Base-by-base conservation (phyloP, 768 basidiomycete genomes). In the Rubroboletus satanas region DNA sequence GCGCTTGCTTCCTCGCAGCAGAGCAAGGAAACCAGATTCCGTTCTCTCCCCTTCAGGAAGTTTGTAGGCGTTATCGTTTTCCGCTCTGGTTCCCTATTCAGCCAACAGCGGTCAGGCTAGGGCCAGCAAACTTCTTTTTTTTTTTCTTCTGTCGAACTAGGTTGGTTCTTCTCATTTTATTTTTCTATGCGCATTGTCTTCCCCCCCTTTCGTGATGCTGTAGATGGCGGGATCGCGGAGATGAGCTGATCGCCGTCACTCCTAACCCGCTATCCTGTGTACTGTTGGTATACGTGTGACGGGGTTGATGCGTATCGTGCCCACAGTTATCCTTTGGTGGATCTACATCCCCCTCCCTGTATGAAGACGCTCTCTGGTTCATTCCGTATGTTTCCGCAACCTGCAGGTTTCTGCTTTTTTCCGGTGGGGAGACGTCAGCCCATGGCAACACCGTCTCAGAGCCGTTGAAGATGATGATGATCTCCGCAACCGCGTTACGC, bases 211-310 rank as follows among this genome's bases (percentile, higher is more conserved):
- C 42, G 57, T 46, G 45, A 53, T 54, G 54, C 58, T 68, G 59
- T 61, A 23, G 59, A 17, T 52, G 28, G 39, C 23, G 51, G 45
- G n/a, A 29, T 39, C 14, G 49, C 64, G 67, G 67, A 69, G 50
- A 69, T 67, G 67, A 64, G 51, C 12, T 60, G 66, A 64, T 67
- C 56, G 58, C 67, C 66, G 64, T 61, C 38, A 15, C 64, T 58
- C 66, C 66, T 68, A 58, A 60, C 35, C 5, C 36, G 2, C 11
- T 11, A 54, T 54, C 59, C 56, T 66, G 54, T 63, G 61, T 46
- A 31, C 6, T 2, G 54, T 26, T 55, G 59, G 59, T 32, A 35
- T 47, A 31, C 41, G 52, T 29, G 52, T 45, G 41, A 59, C 54
- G 55, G 55, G 46, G 45, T 63, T 62, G 48, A 55, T 36, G 49